phyloP scores from a whole-genome alignment of 2,329 filamentous ascomycete species.

The Cadophora sp. region DNA sequence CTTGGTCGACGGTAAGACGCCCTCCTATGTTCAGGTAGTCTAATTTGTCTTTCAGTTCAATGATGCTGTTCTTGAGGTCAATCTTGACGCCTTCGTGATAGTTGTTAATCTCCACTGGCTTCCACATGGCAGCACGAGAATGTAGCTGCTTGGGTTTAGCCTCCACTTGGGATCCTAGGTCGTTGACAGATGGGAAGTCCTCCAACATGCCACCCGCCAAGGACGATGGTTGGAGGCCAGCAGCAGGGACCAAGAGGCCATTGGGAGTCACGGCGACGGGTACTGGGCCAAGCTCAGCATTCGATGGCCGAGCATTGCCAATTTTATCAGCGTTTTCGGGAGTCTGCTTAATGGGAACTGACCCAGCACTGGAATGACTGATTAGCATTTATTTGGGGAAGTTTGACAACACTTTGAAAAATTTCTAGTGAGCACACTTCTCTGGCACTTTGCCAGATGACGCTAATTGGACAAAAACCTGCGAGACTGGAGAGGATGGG shows the following conservation, averaged over 20 bases:
- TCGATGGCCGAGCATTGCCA: neutral
- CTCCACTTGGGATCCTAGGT: neutral
- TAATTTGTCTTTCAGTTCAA: conserved; percentile 17
- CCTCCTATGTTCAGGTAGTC: conserved; percentile 7
- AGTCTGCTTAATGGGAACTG: neutral
- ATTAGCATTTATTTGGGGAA: neutral
- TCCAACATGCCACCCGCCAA: neutral
- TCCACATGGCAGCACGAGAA: conserved; percentile 14
- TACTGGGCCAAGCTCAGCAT: neutral
- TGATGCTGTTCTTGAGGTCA: conserved; percentile 10
- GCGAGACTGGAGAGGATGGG: neutral
- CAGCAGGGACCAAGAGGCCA: conserved; percentile 3
- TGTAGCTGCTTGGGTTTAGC: neutral
- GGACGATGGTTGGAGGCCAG: neutral
- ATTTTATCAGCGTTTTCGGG: neutral
- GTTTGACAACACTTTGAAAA: neutral
- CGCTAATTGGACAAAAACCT: neutral
- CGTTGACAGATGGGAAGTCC: neutral
- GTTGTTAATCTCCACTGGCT: conserved; percentile 7
- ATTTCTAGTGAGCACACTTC: neutral
- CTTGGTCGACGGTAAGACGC: conserved; percentile 4
- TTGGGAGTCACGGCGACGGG: neutral
- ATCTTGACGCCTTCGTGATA: conserved; percentile 16
- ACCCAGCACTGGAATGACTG: neutral
- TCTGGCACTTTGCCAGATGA: neutral